Evolutionary conservation across 2,329 filamentous ascomycete genomes (phyloP), one percentile per base, ranked within the genome.

Genomic region (Thelonectria discophora): DNA sequence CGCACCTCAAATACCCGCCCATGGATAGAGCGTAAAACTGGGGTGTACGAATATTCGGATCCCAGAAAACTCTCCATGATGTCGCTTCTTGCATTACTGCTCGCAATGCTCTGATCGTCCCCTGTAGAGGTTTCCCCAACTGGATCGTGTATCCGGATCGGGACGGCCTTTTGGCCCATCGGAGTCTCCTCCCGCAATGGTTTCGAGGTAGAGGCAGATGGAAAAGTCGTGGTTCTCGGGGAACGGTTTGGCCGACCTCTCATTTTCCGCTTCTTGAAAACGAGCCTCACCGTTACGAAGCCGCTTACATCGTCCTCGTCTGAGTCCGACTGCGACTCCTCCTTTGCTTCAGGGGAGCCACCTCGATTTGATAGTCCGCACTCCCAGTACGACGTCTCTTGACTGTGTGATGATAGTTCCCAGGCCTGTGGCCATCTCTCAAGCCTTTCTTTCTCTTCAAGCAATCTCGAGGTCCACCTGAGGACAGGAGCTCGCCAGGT

Each of bases 1-100:
- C n/a, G n/a, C n/a, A 55, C 24, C 30, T 50, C 21, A 39, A 60
- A 60, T 4, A 37, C 55, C 18, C 57, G 17, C 1, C 50, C 57
- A n/a, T 55, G 18, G 30, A 60, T 60, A 32, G 30, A 24, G 21
- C 6, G 6, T 24, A 24, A 24, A 24, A 24, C 21, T 24, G n/a
- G n/a, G n/a, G n/a, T n/a, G n/a, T n/a, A n/a, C n/a, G n/a, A n/a
- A n/a, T n/a, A n/a, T n/a, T n/a, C n/a, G n/a, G n/a, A n/a, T n/a
- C n/a, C n/a, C n/a, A n/a, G n/a, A n/a, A n/a, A n/a, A n/a, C n/a
- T n/a, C n/a, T n/a, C n/a, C n/a, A n/a, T n/a, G 21, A 24, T 24
- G 21, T 24, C 21, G 21, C 21, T 24, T 4, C 3, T 24, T 24
- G 3, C 21, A 24, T 6, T 24, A 24, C 21, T 24, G 21, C 21